Conservation (phyloP, 306 rosid genomes). For the Mimosa bimucronata region DNA sequence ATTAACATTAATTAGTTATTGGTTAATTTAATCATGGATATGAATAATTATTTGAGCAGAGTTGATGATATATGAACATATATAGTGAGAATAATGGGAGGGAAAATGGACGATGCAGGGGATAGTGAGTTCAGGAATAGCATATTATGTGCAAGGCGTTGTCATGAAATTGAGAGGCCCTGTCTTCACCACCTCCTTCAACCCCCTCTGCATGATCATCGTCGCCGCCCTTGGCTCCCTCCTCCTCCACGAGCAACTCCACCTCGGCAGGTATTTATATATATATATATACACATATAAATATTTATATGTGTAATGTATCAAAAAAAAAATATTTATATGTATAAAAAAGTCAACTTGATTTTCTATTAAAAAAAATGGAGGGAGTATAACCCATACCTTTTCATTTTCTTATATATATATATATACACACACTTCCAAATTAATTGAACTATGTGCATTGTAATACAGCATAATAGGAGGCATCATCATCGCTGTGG, state of each 20-base stretch:
- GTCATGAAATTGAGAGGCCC: conserved; percentile 72
- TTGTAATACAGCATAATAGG: conserved; percentile 54
- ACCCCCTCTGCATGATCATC: conserved; percentile 71
- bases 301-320: too few species aligned
- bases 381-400: too few species aligned
- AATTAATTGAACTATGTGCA: too few species aligned
- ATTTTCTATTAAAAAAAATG: too few species aligned
- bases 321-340: too few species aligned
- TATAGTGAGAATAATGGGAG: background rate
- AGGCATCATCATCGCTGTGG: conserved; percentile 58
- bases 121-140: conserved; percentile 60
- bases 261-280: conserved; percentile 56
- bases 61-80: background rate
- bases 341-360: too few species aligned
- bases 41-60: background rate
- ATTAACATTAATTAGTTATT: too few species aligned
- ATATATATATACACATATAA: too few species aligned
- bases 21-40: background rate
- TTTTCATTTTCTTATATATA: background rate
- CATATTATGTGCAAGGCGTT: conserved; percentile 68
- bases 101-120: conserved; percentile 41
- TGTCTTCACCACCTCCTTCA: conserved; percentile 69
- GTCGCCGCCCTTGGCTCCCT: conserved; percentile 58
- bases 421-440: too few species aligned
- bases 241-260: conserved; percentile 57